phyloP scores from a whole-genome alignment of 1,139 yeast genomes.

The Diutina scorzettiae region DNA sequence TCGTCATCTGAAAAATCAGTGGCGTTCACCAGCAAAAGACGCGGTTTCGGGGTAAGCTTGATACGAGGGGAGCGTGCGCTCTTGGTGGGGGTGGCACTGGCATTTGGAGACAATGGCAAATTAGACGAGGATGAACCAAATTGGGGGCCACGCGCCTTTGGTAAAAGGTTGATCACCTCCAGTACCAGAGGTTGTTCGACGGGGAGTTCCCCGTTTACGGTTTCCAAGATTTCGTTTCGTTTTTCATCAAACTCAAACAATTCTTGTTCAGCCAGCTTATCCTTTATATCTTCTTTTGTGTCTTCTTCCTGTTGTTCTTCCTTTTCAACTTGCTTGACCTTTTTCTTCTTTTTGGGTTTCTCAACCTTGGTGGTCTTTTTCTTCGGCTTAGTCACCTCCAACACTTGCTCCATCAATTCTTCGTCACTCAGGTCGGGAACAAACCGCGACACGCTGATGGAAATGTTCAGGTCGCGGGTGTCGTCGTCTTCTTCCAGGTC shows the following conservation, averaged over 20 bases:
- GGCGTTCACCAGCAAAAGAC: background rate
- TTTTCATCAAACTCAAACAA: background rate
- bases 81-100: no score
- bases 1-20: background rate
- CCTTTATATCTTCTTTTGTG: background rate
- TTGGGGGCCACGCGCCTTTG: no score
- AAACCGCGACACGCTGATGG: background rate
- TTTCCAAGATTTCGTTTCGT: background rate
- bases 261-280: background rate
- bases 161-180: no score
- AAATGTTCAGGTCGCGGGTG: background rate
- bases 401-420: background rate
- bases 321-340: background rate
- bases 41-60: background rate
- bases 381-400: background rate
- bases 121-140: no score
- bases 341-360: background rate
- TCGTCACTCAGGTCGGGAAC: background rate
- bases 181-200: no score
- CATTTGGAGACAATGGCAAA: no score
- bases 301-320: background rate
- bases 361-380: background rate
- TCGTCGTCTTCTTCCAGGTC: background rate
- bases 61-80: no score
- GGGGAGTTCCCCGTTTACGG: no score